Percentiles rank a stretch among this genome's conserved stretches.
Conservation (phyloP, 768 basidiomycete genomes). For the Mycena rebaudengoi region DNA sequence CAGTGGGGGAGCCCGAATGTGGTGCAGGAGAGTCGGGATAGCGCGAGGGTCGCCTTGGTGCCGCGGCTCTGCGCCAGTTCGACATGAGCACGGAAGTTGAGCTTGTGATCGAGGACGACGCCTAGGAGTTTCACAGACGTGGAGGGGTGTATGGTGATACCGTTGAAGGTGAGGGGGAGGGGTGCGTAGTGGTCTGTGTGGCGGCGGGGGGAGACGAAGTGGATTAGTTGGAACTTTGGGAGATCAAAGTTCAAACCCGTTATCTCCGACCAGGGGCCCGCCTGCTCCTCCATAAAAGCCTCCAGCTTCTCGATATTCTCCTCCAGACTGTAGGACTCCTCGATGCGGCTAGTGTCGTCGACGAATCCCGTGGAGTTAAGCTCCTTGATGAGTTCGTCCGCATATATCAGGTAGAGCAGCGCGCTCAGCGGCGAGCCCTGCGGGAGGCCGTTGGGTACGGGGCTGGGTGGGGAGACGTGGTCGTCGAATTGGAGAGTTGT, state of each 20-base stretch:
- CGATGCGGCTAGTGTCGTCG: neutral
- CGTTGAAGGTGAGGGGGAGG: neutral
- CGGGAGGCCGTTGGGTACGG: conserved; percentile 1
- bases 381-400: neutral
- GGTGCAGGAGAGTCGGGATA: too few species aligned
- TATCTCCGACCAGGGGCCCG: neutral
- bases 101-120: neutral
- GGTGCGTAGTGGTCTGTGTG: neutral
- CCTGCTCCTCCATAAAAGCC: neutral
- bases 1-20: too few species aligned
- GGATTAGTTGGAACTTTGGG: neutral
- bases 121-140: neutral
- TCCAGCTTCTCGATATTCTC: neutral
- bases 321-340: neutral
- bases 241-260: neutral
- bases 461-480: neutral
- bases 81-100: neutral
- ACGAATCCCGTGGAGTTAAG: neutral
- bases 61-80: neutral
- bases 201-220: neutral
- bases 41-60: neutral
- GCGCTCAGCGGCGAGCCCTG: conserved; percentile 12
- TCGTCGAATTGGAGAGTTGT: conserved; percentile 16
- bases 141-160: neutral
- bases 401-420: conserved; percentile 11